Evolutionary conservation across 306 rosid genomes (phyloP).

Genomic region (Senna siamea): DNA sequence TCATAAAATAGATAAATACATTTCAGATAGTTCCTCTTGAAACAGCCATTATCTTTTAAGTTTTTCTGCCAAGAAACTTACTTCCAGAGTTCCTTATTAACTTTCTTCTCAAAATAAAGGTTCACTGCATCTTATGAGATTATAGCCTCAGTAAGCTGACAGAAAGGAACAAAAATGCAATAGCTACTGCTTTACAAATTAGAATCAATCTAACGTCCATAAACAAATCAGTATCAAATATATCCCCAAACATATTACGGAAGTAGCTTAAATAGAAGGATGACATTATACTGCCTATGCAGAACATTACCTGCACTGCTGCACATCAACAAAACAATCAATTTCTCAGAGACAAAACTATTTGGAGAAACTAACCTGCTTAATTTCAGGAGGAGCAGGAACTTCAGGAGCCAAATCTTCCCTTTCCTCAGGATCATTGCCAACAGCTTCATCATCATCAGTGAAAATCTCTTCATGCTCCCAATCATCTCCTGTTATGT

Average conservation of each 20-base stretch:
- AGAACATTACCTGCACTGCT: background rate
- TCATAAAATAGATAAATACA: background rate
- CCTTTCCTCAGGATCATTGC: conserved; percentile 90
- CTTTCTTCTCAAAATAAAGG: background rate
- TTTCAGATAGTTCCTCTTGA: no score
- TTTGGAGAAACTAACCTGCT: conserved; percentile 65
- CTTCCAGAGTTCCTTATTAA: no score
- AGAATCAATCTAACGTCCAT: background rate
- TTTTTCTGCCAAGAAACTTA: no score
- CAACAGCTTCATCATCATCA: conserved; percentile 95
- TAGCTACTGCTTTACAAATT: background rate
- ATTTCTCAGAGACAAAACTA: conserved; percentile 30
- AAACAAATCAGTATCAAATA: background rate
- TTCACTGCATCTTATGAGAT: background rate
- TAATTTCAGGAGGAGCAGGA: conserved; percentile 96
- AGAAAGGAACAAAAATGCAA: background rate
- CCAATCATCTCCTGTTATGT: conserved; percentile 83
- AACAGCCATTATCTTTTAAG: no score
- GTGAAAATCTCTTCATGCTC: conserved; percentile 97
- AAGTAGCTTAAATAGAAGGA: conserved; percentile 3
- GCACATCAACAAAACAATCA: conserved; percentile 20
- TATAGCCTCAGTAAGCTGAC: background rate
- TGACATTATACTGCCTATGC: conserved; percentile 1
- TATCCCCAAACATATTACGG: background rate
- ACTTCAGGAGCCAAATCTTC: conserved; percentile 93